Evolutionary conservation across 2,329 filamentous ascomycete genomes (phyloP).

Genomic region (Fusarium albidum): DNA sequence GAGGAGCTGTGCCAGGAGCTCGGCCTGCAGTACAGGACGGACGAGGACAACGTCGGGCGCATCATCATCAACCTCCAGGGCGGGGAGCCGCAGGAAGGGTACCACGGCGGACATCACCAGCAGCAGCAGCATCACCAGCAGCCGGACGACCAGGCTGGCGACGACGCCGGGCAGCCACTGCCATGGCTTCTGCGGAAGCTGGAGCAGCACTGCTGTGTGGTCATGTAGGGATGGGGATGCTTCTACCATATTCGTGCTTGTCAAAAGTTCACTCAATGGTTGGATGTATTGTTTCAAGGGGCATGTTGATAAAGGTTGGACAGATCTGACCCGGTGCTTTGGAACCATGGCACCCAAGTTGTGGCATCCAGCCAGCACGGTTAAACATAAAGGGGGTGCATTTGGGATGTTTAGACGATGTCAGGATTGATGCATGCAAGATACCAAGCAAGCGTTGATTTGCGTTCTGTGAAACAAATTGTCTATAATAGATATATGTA

Average conservation of each 20-base stretch:
- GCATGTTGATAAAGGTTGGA: constrained; percentile 3
- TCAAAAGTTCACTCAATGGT: constrained; percentile 6
- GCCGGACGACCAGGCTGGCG: constrained; percentile 62
- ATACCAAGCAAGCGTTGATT: constrained; percentile 24
- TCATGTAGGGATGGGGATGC: constrained; percentile 66
- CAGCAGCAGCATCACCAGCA: constrained; percentile 53
- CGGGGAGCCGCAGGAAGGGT: constrained; percentile 63
- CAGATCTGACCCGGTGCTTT: constrained; percentile 5
- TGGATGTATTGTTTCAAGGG: constrained; percentile 14
- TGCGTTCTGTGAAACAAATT: constrained; percentile 2
- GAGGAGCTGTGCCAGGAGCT: constrained; percentile 86
- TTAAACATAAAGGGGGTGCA: constrained; percentile 10
- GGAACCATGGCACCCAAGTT: neutral
- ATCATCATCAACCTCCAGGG: constrained; percentile 90
- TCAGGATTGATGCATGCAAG: constrained; percentile 12
- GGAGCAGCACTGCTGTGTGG: constrained; percentile 74
- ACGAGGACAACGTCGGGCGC: constrained; percentile 89
- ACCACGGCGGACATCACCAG: constrained; percentile 49
- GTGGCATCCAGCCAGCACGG: neutral
- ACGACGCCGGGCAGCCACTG: constrained; percentile 68
- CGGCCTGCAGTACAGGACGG: constrained; percentile 82
- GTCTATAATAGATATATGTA: too few species aligned
- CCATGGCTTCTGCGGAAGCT: constrained; percentile 69
- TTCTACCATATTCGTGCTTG: constrained; percentile 8
- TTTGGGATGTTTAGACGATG: constrained; percentile 1